Evolutionary conservation across 2,329 filamentous ascomycete species (phyloP).

Genomic region (Coniochaeta ligniaria): DNA sequence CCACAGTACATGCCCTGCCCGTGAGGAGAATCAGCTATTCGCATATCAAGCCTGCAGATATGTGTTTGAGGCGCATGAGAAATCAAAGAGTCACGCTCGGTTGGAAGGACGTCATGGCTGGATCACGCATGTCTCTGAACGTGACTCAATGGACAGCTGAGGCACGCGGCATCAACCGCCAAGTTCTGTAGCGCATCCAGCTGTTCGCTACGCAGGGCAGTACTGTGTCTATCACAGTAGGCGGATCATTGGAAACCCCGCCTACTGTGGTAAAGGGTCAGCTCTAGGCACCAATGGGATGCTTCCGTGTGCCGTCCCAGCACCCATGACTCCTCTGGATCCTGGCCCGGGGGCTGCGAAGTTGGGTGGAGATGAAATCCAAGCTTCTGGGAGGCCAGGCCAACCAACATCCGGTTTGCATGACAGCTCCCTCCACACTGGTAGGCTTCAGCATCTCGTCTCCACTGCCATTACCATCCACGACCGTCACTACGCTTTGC

Average conservation of each 20-base stretch:
- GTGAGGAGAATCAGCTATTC: not conserved
- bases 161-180: not conserved
- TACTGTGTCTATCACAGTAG: not conserved
- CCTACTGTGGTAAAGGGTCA: not conserved
- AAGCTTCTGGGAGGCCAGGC: not conserved
- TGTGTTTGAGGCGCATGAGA: not conserved
- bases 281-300: not conserved
- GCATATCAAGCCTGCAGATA: too few relatives aligned
- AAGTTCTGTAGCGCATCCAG: not conserved
- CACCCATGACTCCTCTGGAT: not conserved
- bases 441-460: not conserved
- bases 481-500: not conserved
- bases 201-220: not conserved
- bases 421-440: not conserved
- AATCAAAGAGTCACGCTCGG: not conserved
- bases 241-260: not conserved
- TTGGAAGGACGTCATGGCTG: not conserved
- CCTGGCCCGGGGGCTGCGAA: not conserved
- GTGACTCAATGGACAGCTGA: not conserved
- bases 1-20: too few relatives aligned
- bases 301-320: not conserved
- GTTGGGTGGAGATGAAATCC: not conserved
- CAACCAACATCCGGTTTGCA: not conserved
- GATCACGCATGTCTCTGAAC: slow-evolving; percentile 1
- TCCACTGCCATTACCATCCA: not conserved